Percentiles rank a stretch among this genome's conserved stretches.
These are phyloP conservation scores for Sphaerulina vaccinii DNA, from an alignment of 2,329 filamentous ascomycete species.

Conservation along the genomic window DNA sequence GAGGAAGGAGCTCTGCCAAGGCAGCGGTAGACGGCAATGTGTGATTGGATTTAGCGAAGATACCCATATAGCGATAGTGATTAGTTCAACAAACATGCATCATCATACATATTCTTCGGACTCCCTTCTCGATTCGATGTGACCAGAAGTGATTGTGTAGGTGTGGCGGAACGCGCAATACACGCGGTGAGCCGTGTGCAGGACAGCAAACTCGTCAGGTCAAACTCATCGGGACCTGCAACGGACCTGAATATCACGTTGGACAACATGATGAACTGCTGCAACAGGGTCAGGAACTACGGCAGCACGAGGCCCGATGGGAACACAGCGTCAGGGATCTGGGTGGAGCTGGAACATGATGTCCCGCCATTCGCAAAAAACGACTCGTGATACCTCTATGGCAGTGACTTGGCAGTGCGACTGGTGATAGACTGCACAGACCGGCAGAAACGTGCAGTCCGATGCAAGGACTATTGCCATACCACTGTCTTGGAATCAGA, in stretches of 20 bases:
- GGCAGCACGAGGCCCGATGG: slow-evolving; percentile 18
- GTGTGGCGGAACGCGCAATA: background rate
- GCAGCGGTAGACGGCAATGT: slow-evolving; percentile 4
- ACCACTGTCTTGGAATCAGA: slow-evolving; percentile 8
- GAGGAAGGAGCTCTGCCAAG: slow-evolving; percentile 2
- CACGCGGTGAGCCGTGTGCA: background rate
- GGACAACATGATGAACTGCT: slow-evolving; percentile 26
- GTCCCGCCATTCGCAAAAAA: slow-evolving; percentile 17
- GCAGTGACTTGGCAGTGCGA: slow-evolving; percentile 22
- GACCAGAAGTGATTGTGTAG: background rate
- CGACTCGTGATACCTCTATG: slow-evolving; percentile 15
- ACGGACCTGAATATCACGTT: slow-evolving; percentile 2
- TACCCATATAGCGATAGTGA: slow-evolving; percentile 15
- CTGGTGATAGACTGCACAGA: slow-evolving; percentile 13
- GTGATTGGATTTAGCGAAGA: slow-evolving; percentile 12
- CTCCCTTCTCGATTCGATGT: background rate
- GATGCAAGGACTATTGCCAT: slow-evolving; percentile 19
- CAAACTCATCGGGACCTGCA: background rate
- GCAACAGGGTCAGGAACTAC: slow-evolving; percentile 22
- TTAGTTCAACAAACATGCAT: background rate
- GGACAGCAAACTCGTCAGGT: background rate
- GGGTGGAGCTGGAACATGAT: slow-evolving; percentile 11
- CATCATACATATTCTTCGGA: background rate
- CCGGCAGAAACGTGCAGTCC: slow-evolving; percentile 17
- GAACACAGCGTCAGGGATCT: slow-evolving; percentile 14